phyloP scores from a whole-genome alignment of 2,329 filamentous ascomycete genomes.

The Byssothecium circinans region DNA sequence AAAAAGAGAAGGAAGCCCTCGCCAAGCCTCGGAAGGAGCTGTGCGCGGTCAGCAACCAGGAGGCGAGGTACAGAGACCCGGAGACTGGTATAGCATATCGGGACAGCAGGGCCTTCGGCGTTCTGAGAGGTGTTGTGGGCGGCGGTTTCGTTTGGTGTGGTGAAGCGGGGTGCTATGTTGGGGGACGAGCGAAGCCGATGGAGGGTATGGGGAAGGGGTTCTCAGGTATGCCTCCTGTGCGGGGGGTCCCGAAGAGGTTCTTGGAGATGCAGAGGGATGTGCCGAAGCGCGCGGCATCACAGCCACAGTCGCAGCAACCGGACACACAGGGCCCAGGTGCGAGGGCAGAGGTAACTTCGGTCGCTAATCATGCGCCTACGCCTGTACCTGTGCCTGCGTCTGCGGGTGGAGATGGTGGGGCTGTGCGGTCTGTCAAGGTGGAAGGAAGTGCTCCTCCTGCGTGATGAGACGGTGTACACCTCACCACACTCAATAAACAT shows the following conservation, averaged over 20 bases:
- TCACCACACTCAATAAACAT: too few species aligned
- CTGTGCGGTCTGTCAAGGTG: background rate
- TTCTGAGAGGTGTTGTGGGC: constrained; percentile 72
- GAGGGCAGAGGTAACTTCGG: too few species aligned
- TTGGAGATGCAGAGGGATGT: constrained; percentile 28
- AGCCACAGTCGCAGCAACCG: background rate
- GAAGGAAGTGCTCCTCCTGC: background rate
- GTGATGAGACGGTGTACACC: too few species aligned
- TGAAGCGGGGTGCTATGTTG: constrained; percentile 81
- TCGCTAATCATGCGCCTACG: background rate
- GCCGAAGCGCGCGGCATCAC: background rate
- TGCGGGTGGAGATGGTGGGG: background rate
- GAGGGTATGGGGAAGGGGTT: constrained; percentile 34
- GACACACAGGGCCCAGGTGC: background rate
- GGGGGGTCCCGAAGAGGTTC: constrained; percentile 81
- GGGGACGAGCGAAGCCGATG: constrained; percentile 50
- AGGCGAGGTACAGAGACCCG: constrained; percentile 82
- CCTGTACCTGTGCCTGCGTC: too few species aligned
- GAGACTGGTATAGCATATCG: constrained; percentile 80
- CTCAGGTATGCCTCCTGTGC: constrained; percentile 61
- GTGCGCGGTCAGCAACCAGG: constrained; percentile 81
- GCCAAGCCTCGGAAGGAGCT: constrained; percentile 35
- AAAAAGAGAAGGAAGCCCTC: constrained; percentile 42
- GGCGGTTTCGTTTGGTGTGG: constrained; percentile 82
- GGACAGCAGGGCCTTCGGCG: constrained; percentile 76